Evolutionary conservation across 2,329 filamentous ascomycete genomes (phyloP), one percentile per base, ranked within the genome.

Genomic region (Hymenoscyphus fraxineus): DNA sequence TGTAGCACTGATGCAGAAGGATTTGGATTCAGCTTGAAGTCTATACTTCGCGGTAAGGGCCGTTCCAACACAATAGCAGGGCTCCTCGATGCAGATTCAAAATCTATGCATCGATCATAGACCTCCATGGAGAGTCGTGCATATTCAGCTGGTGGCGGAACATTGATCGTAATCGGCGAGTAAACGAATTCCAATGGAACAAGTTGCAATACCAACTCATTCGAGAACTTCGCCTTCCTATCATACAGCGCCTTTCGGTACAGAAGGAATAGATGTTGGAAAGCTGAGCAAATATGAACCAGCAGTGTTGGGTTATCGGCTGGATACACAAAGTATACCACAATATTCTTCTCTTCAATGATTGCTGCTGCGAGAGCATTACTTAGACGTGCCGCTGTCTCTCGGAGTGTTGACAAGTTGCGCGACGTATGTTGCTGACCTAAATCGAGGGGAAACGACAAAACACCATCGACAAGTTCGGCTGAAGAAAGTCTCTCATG

Each of bases 121-220:
- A 90, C 85, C 75, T 94, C 90, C 65, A 92, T 81, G 19, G 89
- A 90, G 16, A 93, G 79, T 63, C 80, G 83, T 56, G 80, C 78
- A 70, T 90, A 85, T 15, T 88, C 86, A 5, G 77, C 74, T 0
- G 86, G 83, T 1, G 84, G 80, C 1, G 87, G 83, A n/a, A 90
- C 81, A 1, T 88, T 83, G 15, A 93, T 77, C 1, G 82, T 82
- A 1, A 83, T 83, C 3, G 85, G 80, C 0, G 87, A 88, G 7
- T 88, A 86, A 9, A 95, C 76, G n/a, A 87, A 80, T 63, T 86
- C 84, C 16, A 88, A 81, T 0, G 92, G 88, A 1, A 96, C 78
- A 1, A 96, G 81, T 73, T 96, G 92, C 19, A 96, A 78, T 3
- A 92, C 88, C n/a, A 95, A 74, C 64, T 94, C 90, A 63, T 86